These are phyloP conservation scores for Irpex lacteus DNA, from an alignment of 1,284 basidiomycete species.

Conservation along the genomic window DNA sequence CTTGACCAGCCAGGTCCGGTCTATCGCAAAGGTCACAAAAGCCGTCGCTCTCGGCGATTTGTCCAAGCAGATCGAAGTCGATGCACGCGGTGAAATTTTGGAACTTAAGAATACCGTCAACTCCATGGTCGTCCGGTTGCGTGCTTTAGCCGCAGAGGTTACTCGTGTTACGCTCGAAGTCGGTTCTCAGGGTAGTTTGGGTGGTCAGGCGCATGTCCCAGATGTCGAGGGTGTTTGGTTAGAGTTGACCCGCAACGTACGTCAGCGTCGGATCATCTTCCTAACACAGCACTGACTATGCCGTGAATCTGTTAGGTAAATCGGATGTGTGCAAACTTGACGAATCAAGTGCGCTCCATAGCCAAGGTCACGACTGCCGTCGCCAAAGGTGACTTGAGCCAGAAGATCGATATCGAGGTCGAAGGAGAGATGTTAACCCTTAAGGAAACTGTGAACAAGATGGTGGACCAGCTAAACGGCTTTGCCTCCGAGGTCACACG, in stretches of 20 bases:
- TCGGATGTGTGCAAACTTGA: conserved; percentile 90
- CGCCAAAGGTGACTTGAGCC: conserved; percentile 84
- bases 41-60: conserved; percentile 96
- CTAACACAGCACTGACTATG: conserved; percentile 5
- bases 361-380: conserved; percentile 93
- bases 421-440: conserved; percentile 90
- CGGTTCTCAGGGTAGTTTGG: conserved; percentile 87
- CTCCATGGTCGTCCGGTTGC: conserved; percentile 91
- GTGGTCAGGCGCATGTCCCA: conserved; percentile 88
- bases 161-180: conserved; percentile 95
- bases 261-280: conserved; percentile 22
- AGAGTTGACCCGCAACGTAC: conserved; percentile 84
- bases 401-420: conserved; percentile 88
- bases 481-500: conserved; percentile 96
- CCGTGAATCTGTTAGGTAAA: conserved; percentile 66
- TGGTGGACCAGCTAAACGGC: conserved; percentile 87
- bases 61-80: conserved; percentile 94
- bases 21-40: conserved; percentile 96
- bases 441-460: conserved; percentile 83
- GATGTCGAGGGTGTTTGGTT: conserved; percentile 97
- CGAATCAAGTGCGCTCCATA: conserved; percentile 93
- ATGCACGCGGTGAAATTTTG: conserved; percentile 94
- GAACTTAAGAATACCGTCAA: conserved; percentile 99
- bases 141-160: conserved; percentile 92
- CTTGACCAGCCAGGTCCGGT: conserved; percentile 92